These are phyloP conservation scores for Cladosporium austrohemisphaericum DNA, from an alignment of 2,329 filamentous ascomycete species.

Conservation along the genomic window DNA sequence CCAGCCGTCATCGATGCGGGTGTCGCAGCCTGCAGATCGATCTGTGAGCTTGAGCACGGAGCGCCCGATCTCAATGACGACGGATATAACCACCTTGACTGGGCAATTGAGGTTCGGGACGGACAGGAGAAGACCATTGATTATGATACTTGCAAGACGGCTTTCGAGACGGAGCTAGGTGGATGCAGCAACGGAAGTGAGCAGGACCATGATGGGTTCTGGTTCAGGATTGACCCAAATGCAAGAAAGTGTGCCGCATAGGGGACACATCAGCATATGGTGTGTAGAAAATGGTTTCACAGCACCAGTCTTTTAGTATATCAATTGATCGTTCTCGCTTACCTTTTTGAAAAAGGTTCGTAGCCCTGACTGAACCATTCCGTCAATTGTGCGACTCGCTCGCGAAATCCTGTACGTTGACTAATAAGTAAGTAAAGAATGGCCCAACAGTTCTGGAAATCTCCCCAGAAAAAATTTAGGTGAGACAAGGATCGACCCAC, in stretches of 20 bases:
- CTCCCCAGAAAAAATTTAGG: no score
- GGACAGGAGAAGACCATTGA: conserved; percentile 7
- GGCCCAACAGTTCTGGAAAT: no score
- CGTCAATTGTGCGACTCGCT: no score
- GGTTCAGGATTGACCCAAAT: conserved; percentile 12
- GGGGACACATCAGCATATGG: not conserved
- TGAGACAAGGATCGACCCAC: no score
- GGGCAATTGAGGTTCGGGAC: conserved; percentile 3
- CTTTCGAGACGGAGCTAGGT: conserved; percentile 12
- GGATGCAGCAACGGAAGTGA: conserved; percentile 9
- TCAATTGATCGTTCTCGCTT: not conserved
- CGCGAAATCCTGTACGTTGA: no score
- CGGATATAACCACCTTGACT: conserved; percentile 5
- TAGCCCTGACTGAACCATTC: no score
- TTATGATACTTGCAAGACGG: conserved; percentile 10
- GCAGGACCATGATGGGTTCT: conserved; percentile 13
- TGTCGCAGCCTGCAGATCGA: not conserved
- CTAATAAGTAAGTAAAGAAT: no score
- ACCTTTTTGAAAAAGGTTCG: no score
- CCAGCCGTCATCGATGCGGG: conserved; percentile 3
- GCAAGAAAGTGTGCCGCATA: conserved; percentile 6
- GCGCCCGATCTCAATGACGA: not conserved
- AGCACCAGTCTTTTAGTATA: not conserved
- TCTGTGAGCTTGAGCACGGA: conserved; percentile 4
- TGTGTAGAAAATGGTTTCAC: not conserved